A percentile compares a stretch with the other conserved stretches of the same genome.
Evolutionary conservation across 768 basidiomycete genomes (phyloP).

Genomic region (Amanita rimosa): DNA sequence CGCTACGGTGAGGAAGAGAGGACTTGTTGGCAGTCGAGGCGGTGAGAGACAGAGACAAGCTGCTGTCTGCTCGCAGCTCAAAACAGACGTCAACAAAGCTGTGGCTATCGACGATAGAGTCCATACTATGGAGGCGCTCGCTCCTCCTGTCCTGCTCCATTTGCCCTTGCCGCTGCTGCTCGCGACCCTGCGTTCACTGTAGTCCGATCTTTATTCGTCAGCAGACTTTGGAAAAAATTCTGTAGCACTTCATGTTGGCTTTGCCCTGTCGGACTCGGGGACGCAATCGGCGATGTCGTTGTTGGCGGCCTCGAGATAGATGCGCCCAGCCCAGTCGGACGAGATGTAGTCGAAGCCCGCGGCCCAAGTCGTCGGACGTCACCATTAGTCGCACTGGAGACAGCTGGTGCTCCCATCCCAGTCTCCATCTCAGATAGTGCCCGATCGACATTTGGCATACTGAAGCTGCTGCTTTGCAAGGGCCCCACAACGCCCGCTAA

Average conservation of each 20-base stretch:
- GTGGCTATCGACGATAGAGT: no score
- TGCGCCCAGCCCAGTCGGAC: constrained; percentile 27
- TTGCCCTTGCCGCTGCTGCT: constrained; percentile 16
- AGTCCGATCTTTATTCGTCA: constrained; percentile 58
- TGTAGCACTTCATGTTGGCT: constrained; percentile 77
- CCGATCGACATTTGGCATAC: constrained; percentile 77
- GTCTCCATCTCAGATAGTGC: constrained; percentile 85
- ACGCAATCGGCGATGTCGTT: constrained; percentile 22
- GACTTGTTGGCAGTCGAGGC: background rate
- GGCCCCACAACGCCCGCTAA: constrained; percentile 85
- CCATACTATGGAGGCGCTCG: constrained; percentile 5
- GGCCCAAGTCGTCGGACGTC: constrained; percentile 17
- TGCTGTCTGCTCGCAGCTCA: constrained; percentile 10
- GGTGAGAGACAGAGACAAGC: constrained; percentile 11
- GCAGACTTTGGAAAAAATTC: constrained; percentile 78
- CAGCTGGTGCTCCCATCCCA: constrained; percentile 25
- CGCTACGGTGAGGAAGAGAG: constrained; percentile 6
- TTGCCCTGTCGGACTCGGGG: constrained; percentile 31
- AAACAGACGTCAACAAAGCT: constrained; percentile 24
- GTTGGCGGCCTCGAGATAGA: constrained; percentile 24
- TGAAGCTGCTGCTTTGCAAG: constrained; percentile 79
- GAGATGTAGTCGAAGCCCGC: constrained; percentile 24
- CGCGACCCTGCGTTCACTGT: constrained; percentile 10
- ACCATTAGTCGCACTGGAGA: constrained; percentile 14
- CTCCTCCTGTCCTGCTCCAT: constrained; percentile 8